Evolutionary conservation across 2,329 filamentous ascomycete species (phyloP), one percentile per base, ranked within the genome.

Genomic region (Clarireedia sp.): DNA sequence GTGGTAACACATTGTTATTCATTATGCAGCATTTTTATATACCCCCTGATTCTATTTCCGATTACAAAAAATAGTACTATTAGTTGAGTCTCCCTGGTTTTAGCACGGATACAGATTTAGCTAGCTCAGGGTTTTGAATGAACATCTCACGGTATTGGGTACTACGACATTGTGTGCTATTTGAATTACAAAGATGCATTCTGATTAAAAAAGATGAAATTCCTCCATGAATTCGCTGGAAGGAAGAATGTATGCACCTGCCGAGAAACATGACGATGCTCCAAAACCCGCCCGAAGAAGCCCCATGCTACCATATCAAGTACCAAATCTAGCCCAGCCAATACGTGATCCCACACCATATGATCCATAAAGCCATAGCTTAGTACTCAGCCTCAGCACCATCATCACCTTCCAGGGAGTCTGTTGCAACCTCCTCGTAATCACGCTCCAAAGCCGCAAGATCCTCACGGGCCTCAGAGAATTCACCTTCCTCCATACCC

Each of bases 401-500:
- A 49, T 68, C 73, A 48, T 76, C 78, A 33, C 71, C 71, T 17
- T 80, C 79, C 51, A 78, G 66, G 54, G 65, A 68, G 67, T 84
- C 81, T 58, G 71, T 74, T 54, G 80, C 81, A 62, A 84, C 80
- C 70, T 84, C 81, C 67, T 82, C 80, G 63, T 85, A 85, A 63
- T 85, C 81, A 68, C 79, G 81, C 72, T 85, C 82, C 48, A 85
- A 69, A 37, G 82, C 82, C 48, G 82, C 82, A 58, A 86, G 70
- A 69, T 85, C 82, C 70, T 85, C 82, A 64, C 82, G 75, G 40
- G 82, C 82, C 67, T 86, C 82, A 33, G 75, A 78, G 72, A 85
- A 85, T 67, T 86, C 82, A 60, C 82, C 82, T 68, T 85, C 82
- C 70, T 85, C 82, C 82, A 86, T 86, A 69, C 82, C 82, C 69